Base-by-base conservation (phyloP, 208 protist genomes). In the Trypanosoma conorhini region DNA sequence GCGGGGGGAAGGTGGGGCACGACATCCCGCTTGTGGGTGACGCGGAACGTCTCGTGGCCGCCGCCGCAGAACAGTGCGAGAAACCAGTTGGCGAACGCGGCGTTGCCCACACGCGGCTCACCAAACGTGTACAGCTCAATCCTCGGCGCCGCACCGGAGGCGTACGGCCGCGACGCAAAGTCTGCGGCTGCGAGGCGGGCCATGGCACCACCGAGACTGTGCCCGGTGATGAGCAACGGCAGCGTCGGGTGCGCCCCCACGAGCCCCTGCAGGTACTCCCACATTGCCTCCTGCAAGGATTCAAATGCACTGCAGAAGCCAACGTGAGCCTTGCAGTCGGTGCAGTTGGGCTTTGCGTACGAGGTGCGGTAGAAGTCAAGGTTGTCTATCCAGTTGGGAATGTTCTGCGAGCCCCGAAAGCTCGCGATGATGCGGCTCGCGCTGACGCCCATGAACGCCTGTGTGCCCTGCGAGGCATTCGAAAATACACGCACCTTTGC, bases 191-290 rank as follows among this genome's bases (percentile, higher is more conserved):
- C 57, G 17, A 93, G 65, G 17, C 77, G 12, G 5, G 89, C 87
- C 7, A 93, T 65, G 8, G 89, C 89, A n/a, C 76, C 89, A 50
- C 89, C 89, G 22, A 95, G 74, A 8, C 82, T 89, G 82, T 95
- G 89, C 3, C 89, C 89, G 1, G 87, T 90, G 62, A 94, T 30
- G 65, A 93, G 70, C 19, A 91, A n/a, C 4, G 44, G 56, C 59
- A 79, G 80, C 52, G 9, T 38, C 9, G 77, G 85, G 71, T 89
- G 71, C 21, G 24, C 24, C 7, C 0, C 44, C 5, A 68, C 72
- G 52, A 93, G 76, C 35, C 38, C 9, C 44, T 72, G 52, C 19
- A 89, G 52, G 38, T 86, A 80, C 0, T 35, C 13, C 42, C 76
- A 44, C 24, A 94, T 35, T 22, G 76, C 35, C 3, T 17, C 3